Conservation (phyloP, 2,329 filamentous ascomycete genomes). For the Cercospora berteroae region DNA sequence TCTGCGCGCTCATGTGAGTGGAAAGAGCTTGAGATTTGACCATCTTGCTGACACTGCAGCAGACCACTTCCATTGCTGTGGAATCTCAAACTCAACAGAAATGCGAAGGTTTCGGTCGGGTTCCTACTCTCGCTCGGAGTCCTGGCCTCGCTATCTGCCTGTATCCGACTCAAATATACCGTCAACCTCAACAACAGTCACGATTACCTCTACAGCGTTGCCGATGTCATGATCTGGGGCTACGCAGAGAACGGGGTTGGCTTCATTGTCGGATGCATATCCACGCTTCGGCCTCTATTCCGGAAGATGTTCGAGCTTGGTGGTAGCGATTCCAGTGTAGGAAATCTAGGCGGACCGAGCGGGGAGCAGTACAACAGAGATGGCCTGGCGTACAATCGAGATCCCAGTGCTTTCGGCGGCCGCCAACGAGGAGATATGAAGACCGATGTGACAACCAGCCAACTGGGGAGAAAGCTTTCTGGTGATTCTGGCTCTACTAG, state of each 20-base stretch:
- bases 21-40: neutral
- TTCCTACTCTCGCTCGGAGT: conserved; percentile 40
- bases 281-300: conserved; percentile 39
- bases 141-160: conserved; percentile 36
- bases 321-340: conserved; percentile 18
- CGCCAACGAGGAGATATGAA: conserved; percentile 10
- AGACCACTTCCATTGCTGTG: conserved; percentile 45
- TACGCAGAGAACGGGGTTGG: conserved; percentile 41
- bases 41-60: neutral
- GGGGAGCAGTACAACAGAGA: conserved; percentile 4
- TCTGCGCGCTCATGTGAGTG: conserved; percentile 36
- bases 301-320: conserved; percentile 28
- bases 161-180: conserved; percentile 40
- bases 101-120: conserved; percentile 43
- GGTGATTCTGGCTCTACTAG: conserved; percentile 15
- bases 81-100: conserved; percentile 44
- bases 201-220: conserved; percentile 38
- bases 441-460: conserved; percentile 19
- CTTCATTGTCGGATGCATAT: conserved; percentile 38
- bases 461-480: conserved; percentile 18
- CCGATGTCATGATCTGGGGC: conserved; percentile 40
- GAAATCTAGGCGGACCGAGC: neutral
- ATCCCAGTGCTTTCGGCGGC: conserved; percentile 5
- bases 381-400: conserved; percentile 2
- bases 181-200: conserved; percentile 35